Evolutionary conservation across 192 early-diverging fungal species (phyloP), one percentile per base, ranked within the genome.

Genomic region (Rhizoclosmatium sp.): DNA sequence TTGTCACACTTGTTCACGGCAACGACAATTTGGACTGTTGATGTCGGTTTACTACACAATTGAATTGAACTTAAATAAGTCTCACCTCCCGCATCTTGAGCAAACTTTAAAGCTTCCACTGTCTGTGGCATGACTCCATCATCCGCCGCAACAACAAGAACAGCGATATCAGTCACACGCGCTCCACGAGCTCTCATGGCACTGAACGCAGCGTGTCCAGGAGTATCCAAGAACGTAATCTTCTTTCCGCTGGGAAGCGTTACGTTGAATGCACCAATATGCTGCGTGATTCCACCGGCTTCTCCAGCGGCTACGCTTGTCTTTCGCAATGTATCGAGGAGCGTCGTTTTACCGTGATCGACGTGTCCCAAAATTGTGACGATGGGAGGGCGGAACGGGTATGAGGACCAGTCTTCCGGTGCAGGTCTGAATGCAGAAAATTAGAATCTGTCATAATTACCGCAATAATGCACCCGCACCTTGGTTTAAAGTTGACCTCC

Each of bases 111-210:
- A 5, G 97, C 96, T 82, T 99, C 97, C 5, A 93, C 85, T 2
- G 97, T 99, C 82, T 99, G 97, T 1, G 97, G 97, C 97, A 98
- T 99, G 41, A 99, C 93, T 3, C 97, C 97, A 82, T 98, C 97
- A 79, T 98, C 97, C 7, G 96, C 97, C 3, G 96, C 96, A 0
- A 99, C 97, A 0, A 99, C 96, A n/a, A 99, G 85, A 3, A 99
- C 92, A 4, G 97, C 94, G 71, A 99, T 97, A 80, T 99, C 97
- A 0, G 97, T 99, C 14, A 92, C 92, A 59, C 95, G 86, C 23
- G 97, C 95, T 39, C 97, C 97, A 59, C 97, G 91, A n/a, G 89
- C 89, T 14, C 97, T 87, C 97, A 99, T 99, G 5, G 93, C 92
- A 39, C 92, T 92, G 76, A 98, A 99, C 39, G 96, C 97, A 0